Base-by-base conservation (phyloP, 1,139 yeast genomes). In the Candida albicans region DNA sequence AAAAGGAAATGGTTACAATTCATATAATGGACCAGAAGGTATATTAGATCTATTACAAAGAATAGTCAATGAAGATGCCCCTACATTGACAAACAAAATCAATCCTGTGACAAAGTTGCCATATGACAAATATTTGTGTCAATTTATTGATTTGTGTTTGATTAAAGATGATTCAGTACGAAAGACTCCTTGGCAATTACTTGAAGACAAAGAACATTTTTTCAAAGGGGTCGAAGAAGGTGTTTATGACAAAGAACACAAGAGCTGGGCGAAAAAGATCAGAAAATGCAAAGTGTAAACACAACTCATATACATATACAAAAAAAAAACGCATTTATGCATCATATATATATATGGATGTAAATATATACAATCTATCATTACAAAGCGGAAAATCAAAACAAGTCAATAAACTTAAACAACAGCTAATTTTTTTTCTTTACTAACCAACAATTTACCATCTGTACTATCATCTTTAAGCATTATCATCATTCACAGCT, bases 41-140 rank as follows among this genome's bases (percentile, higher is more conserved):
- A 91, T 93, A 37, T 71, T 93, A 52, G 99, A 93, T 59, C 71
- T 93, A 33, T 67, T 93, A 47, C 99, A 93, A 65, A 70, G 96
- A 52, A 91, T 93, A 40, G 99, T 93, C 25, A 88, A 91, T 57
- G 99, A 95, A 61, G 82, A 84, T 3, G 93, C 98, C 0, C 99
- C 99, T 10, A 69, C 77, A 1, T 72, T 91, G 39, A 50, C 61
- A 3, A 54, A 57, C 11, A 62, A 59, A 43, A 50, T 50, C 2
- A 64, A 70, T 48, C 59, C 59, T 1, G 43, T 50, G 5, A 67
- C 71, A 2, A 54, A 55, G 3, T 36, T 47, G 31, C 52, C 52
- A 1, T 73, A 64, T 49, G 77, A 73, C 47, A 34, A 53, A 1
- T 73, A 68, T 28, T 68, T 89, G 53, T 74, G 86, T 49, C 67